Evolutionary conservation across 1,139 yeast species (phyloP), one percentile per base, ranked within the genome.

Genomic region (Nakaseomyces glabratus): DNA sequence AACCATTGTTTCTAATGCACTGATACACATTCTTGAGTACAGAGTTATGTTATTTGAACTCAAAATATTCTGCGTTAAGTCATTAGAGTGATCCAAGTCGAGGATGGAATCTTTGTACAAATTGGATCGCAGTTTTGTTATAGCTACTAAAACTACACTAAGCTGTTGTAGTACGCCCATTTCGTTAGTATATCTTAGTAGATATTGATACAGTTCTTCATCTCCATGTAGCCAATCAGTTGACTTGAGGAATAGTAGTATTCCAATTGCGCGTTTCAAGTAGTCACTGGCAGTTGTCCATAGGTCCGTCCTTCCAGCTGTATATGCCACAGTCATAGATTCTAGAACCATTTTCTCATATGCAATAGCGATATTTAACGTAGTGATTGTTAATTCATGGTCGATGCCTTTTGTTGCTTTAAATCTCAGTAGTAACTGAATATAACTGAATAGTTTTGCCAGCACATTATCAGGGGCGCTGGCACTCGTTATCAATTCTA

Each of bases 141-240:
- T 35, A 10, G 58, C 44, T 8, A 55, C 29, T 11, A 49, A 39
- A 4, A 55, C 42, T 4, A 54, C 38, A 4, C 55, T 48, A 13
- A 54, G 34, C 37, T 55, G 57, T 31, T 53, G 58, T 16, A 51
- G 18, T 28, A 52, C 26, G 24, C 44, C 43, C 12, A 44, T 35
- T 30, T 47, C 51, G 6, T 20, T 1, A 24, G 32, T 36, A 42
- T 14, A 12, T 42, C 43, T 4, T 30, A 33, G 6, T 37, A 22
- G 6, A 31, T 13, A 7, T 31, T 20, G 25, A 26, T 10, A 20
- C 15, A n/a, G 11, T 4, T 20, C 8, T 12, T 25, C 12, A 9
- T 8, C 20, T 14, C 8, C 12, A 4, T 3, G 3, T 13, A 28
- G 6, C 12, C 7, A 2, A 3, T 9, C 17, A 16, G 3, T 7